These are phyloP conservation scores for Starmerella lactis-condensi DNA, from an alignment of 805 yeast genomes.

Conservation along the genomic window DNA sequence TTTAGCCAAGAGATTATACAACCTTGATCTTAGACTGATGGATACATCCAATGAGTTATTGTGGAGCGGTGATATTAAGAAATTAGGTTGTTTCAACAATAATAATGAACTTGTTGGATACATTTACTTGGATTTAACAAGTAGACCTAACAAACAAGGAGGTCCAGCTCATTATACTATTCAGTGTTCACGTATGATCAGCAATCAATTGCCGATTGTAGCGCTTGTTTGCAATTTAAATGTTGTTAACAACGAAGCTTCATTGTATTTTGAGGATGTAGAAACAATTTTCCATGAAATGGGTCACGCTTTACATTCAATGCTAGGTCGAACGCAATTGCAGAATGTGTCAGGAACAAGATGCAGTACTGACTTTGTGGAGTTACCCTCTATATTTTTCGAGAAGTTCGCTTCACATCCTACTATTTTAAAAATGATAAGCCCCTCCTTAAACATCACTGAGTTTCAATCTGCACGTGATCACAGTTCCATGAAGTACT, in stretches of 20 bases:
- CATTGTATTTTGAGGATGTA: constrained; percentile 57
- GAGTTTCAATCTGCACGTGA: constrained; percentile 32
- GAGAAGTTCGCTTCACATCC: constrained; percentile 77
- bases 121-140: constrained; percentile 74
- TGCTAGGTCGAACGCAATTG: constrained; percentile 76
- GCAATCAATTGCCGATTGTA: constrained; percentile 65
- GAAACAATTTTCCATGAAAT: constrained; percentile 93
- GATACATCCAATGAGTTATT: constrained; percentile 53
- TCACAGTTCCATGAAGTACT: constrained; percentile 30
- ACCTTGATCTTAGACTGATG: constrained; percentile 54
- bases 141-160: constrained; percentile 53
- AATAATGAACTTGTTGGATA: constrained; percentile 48
- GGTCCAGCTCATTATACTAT: constrained; percentile 93
- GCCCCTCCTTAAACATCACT: constrained; percentile 19
- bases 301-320: constrained; percentile 98
- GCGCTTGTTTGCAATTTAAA: constrained; percentile 72
- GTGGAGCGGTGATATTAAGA: constrained; percentile 75
- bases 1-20: constrained; percentile 53
- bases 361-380: constrained; percentile 92
- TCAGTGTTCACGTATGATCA: constrained; percentile 70
- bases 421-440: constrained; percentile 38
- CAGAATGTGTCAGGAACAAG: constrained; percentile 92
- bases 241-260: constrained; percentile 26
- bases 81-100: constrained; percentile 47
- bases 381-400: constrained; percentile 89